Evolutionary conservation across 768 basidiomycete genomes (phyloP), one percentile per base, ranked within the genome.

Genomic region (Tephrocybe sp.): DNA sequence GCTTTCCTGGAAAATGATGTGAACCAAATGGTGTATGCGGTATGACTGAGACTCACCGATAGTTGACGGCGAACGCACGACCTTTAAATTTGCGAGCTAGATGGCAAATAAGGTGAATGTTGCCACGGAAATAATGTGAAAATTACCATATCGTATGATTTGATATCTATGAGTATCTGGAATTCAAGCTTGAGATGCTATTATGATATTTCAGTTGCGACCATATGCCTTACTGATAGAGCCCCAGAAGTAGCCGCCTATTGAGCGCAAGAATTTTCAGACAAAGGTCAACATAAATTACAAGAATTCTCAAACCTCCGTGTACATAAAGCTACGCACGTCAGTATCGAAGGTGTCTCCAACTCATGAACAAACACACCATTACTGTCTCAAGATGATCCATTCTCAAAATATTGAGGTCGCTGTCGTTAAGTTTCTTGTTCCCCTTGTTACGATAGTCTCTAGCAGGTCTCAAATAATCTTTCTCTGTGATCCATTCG

Each of bases 11-110:
- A 3, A 59, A 66, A 67, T 1, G 5, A 9, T 19, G 6, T 6
- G 6, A 30, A 30, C 12, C 16, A 9, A 25, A 24, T 54, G 36
- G 36, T 46, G 22, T 35, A 36, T 19, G 38, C 5, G 4, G 16
- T 26, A 45, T 19, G 11, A 24, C 35, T 13, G 16, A 11, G 16
- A 24, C 50, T 38, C 24, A 60, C 74, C 77, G 63, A 58, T 80
- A 83, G 52, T 82, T 83, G 19, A 80, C 78, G 2, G 79, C 74
- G 57, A 89, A 87, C 4, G 80, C 83, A 44, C 87, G 70, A 0
- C 87, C 87, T 34, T 76, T 76, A 61, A 87, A 80, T 64, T 90
- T 89, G 12, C 84, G 77, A 5, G 87, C 88, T 78, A 64, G 59
- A 38, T 37, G 53, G 59, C 56, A 46, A n/a, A 36, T 35, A 42